phyloP scores from a whole-genome alignment of 495 filamentous ascomycete genomes.

The Durotheca rogersii region DNA sequence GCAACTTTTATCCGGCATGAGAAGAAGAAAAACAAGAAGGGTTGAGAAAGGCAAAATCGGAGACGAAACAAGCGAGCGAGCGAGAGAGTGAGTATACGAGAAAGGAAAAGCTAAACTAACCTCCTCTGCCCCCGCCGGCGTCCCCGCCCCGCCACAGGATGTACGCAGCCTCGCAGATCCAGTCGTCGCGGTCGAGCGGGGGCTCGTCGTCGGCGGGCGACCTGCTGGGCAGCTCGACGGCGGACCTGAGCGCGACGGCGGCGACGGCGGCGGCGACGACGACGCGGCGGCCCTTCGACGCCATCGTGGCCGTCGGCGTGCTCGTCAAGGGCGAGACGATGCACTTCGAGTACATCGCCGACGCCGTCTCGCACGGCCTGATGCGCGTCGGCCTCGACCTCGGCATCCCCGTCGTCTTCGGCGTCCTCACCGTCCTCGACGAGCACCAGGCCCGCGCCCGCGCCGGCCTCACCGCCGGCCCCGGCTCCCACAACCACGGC shows the following conservation, averaged over 20 bases:
- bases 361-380: constrained; percentile 81
- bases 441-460: constrained; percentile 85
- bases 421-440: constrained; percentile 81
- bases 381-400: constrained; percentile 92
- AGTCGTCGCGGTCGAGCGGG: constrained; percentile 59
- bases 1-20: neutral
- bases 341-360: constrained; percentile 98
- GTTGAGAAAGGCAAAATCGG: too few species aligned
- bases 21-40: too few species aligned
- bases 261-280: too few species aligned
- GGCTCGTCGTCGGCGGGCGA: constrained; percentile 71
- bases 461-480: constrained; percentile 75
- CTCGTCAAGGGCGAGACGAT: constrained; percentile 98
- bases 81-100: too few species aligned
- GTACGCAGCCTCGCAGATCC: constrained; percentile 83
- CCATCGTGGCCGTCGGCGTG: constrained; percentile 91
- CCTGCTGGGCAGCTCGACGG: constrained; percentile 67
- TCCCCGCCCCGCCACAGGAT: constrained; percentile 53
- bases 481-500: constrained; percentile 73
- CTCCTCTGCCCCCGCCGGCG: too few species aligned
- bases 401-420: constrained; percentile 87
- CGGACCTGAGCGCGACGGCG: constrained; percentile 50
- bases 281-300: constrained; percentile 72
- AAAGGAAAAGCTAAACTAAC: neutral
- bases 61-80: too few species aligned